Base-by-base conservation (phyloP, 2,329 filamentous ascomycete genomes). In the Beauveria sp. region DNA sequence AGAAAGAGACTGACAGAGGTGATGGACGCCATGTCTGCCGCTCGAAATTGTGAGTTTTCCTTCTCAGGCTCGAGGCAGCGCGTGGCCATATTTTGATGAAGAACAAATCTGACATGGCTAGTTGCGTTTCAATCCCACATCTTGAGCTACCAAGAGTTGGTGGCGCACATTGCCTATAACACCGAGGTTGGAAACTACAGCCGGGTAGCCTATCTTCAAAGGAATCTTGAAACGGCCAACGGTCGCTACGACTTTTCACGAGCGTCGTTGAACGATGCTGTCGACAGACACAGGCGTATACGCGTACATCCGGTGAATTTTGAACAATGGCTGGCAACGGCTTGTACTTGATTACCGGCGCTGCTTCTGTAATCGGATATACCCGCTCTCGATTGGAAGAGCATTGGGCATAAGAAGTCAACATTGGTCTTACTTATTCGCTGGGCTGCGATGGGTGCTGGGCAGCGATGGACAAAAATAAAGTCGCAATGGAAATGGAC, bases 191-290 rank as follows among this genome's bases (percentile, higher is more conserved):
- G 80, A 12, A 77, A 84, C 65, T 77, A 76, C 62, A 71, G 74
- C 8, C 80, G 77, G 58, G 82, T 80, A 66, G 76, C 77, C 51
- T 79, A 83, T 60, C 80, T 88, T 55, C 81, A 86, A 63, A 79
- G 86, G 38, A 79, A 91, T 26, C 77, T 89, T 43, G 87, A 86
- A 38, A 91, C 88, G 0, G 84, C 84, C 20, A 83, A 88, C 64
- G 85, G 87, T 2, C 81, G 85, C 10, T 91, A 89, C 68, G 83
- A 87, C 65, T 88, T 89, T 66, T 74, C 76, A 3, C 74, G 80
- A 14, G 74, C 84, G 1, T 88, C 85, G 64, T 74, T 91, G 60
- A 89, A 89, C 69, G 75, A 77, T 2, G 67, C 77, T 3, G 69
- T 83, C 49, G 68, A 72, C 31, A 69, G 66, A 16, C 73, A 65